phyloP scores from a whole-genome alignment of 768 basidiomycete species.

The Trametes cubensis region DNA sequence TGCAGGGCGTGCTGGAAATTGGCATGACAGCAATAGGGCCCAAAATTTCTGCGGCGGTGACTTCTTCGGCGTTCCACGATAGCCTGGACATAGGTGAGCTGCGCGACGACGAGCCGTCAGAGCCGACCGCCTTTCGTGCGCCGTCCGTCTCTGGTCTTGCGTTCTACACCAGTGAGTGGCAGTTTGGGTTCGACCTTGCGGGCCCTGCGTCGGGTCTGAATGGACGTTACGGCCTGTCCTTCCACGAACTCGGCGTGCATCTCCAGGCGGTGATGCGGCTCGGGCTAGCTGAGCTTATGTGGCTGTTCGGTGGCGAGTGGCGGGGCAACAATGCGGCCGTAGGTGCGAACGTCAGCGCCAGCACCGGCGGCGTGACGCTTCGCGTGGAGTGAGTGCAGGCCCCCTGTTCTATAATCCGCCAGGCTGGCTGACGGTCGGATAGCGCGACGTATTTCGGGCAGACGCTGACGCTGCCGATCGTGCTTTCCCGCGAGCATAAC shows the following conservation, averaged over 20 bases:
- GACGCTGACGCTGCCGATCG: conserved; percentile 57
- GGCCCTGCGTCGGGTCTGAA: conserved; percentile 50
- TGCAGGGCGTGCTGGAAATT: conserved; percentile 49
- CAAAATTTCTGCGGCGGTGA: conserved; percentile 45
- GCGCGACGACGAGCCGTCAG: not conserved
- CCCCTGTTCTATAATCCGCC: conserved; percentile 7
- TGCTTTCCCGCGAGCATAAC: conserved; percentile 54
- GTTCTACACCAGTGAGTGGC: conserved; percentile 48
- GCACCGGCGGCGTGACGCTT: conserved; percentile 51
- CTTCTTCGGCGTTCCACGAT: conserved; percentile 25
- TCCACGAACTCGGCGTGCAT: conserved; percentile 58
- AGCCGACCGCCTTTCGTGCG: conserved; percentile 15
- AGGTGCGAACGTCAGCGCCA: conserved; percentile 47
- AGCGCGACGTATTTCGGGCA: conserved; percentile 63
- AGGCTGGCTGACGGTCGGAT: conserved; percentile 1
- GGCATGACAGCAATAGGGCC: conserved; percentile 41
- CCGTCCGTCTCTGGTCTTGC: conserved; percentile 58
- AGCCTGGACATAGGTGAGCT: conserved; percentile 2
- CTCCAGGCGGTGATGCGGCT: conserved; percentile 53
- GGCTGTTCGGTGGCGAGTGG: conserved; percentile 54
- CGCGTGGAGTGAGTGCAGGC: conserved; percentile 55
- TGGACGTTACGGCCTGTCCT: conserved; percentile 52
- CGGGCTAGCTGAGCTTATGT: conserved; percentile 48
- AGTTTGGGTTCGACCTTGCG: conserved; percentile 51
- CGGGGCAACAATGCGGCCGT: conserved; percentile 46